Conservation (phyloP, 2,329 filamentous ascomycete genomes). For the Aspergillus fischeri region DNA sequence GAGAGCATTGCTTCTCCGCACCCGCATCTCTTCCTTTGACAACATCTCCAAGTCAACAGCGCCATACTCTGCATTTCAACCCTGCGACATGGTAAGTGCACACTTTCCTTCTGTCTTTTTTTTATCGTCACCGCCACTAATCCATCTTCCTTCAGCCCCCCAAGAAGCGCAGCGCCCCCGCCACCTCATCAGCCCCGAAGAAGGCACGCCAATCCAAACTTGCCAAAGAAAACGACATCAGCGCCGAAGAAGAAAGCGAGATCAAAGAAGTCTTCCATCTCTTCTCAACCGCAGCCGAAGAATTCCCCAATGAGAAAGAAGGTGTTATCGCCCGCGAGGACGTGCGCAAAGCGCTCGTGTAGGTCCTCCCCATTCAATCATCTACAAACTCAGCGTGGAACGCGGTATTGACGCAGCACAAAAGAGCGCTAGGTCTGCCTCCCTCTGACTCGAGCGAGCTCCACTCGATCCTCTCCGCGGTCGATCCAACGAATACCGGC, state of each 20-base stretch:
- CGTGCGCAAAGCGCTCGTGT: constrained; percentile 70
- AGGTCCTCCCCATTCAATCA: constrained; percentile 28
- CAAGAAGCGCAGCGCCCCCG: constrained; percentile 32
- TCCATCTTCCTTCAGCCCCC: constrained; percentile 25
- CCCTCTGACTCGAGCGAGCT: constrained; percentile 64
- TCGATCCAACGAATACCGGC: constrained; percentile 79
- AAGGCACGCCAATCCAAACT: constrained; percentile 71
- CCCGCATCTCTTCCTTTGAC: background rate
- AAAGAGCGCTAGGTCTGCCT: constrained; percentile 74
- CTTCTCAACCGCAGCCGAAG: constrained; percentile 58
- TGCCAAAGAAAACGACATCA: constrained; percentile 85
- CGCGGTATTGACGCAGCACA: background rate
- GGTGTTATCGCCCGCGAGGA: constrained; percentile 65
- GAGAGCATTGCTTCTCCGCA: background rate
- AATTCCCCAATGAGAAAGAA: constrained; percentile 66
- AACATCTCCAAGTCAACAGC: background rate
- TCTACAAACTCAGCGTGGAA: background rate
- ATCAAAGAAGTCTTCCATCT: constrained; percentile 86
- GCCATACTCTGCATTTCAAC: background rate
- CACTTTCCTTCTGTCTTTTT: background rate
- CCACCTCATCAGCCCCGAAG: constrained; percentile 31
- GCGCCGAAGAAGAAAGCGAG: constrained; percentile 77
- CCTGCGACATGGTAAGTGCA: constrained; percentile 17
- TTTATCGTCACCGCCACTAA: background rate
- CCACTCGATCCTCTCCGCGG: constrained; percentile 68